These are phyloP conservation scores for Physcomitrium patens DNA, from an alignment of 225 moss, liverwort and hornwort species.

Conservation along the genomic window DNA sequence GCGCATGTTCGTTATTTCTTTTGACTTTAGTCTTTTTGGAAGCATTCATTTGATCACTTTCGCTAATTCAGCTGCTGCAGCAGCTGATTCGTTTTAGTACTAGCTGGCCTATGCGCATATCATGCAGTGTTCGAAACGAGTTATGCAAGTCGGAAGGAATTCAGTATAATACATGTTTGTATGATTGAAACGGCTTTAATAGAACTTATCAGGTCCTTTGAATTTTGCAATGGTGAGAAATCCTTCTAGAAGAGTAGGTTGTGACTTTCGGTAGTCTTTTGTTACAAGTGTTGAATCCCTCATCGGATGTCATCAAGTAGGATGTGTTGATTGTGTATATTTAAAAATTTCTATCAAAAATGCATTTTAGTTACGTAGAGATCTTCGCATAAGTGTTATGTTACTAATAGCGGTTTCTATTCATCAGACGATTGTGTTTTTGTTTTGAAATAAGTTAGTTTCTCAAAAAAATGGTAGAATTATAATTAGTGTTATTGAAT, in stretches of 20 bases:
- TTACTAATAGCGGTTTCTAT: background rate
- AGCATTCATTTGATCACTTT: background rate
- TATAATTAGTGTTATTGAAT: conserved; percentile 19
- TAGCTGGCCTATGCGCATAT: background rate
- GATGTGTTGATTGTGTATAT: no score
- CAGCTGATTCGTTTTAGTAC: background rate
- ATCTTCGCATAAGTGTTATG: background rate
- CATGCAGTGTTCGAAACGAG: background rate
- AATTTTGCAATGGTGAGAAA: background rate
- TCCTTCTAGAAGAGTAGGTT: background rate
- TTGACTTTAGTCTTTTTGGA: background rate
- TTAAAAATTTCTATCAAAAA: no score
- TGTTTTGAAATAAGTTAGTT: background rate
- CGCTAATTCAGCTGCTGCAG: background rate
- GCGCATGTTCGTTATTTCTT: background rate
- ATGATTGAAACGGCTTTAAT: background rate
- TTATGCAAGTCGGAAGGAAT: background rate
- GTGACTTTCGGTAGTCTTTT: background rate
- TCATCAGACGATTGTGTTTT: background rate
- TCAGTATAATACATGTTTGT: background rate
- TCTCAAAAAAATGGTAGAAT: background rate
- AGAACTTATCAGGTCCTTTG: background rate
- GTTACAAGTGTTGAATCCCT: no score
- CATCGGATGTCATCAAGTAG: no score
- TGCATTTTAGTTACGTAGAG: background rate